Conservation (phyloP, 2,329 filamentous ascomycete species). For the Fusarium globosum region DNA sequence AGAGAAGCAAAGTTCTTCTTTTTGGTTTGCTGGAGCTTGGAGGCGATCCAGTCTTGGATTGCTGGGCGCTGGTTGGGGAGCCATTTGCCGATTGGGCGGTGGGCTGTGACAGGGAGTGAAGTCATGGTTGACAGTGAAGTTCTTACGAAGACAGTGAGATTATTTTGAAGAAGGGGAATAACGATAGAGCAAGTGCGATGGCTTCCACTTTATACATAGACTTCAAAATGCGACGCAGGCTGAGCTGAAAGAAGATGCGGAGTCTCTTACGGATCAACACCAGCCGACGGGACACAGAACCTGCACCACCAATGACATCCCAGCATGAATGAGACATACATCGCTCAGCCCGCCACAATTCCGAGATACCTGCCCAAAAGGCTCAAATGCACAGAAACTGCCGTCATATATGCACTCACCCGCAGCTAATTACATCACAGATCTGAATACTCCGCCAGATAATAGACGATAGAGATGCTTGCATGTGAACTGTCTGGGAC, state of each 20-base stretch:
- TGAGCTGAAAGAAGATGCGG: background rate
- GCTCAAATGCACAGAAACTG: background rate
- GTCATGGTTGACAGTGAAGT: fast-evolving
- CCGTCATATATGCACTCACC: background rate
- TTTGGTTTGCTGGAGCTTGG: background rate
- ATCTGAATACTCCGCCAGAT: background rate
- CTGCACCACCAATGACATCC: background rate
- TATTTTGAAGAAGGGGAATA: too few relatives aligned
- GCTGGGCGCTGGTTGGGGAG: background rate
- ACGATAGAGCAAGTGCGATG: too few relatives aligned
- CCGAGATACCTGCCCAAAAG: background rate
- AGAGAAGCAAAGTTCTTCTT: background rate
- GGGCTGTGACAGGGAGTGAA: background rate
- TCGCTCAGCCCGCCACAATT: background rate
- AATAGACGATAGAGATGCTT: too few relatives aligned
- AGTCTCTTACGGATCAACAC: background rate
- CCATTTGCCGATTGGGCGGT: constrained; percentile 1
- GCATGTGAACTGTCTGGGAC: background rate
- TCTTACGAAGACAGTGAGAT: background rate
- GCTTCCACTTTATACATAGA: too few relatives aligned
- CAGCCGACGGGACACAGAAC: background rate
- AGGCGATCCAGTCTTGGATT: background rate
- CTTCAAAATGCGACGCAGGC: too few relatives aligned
- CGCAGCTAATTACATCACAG: background rate
- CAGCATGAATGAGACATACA: background rate